These are phyloP conservation scores for Bipolaris victoriae DNA, from an alignment of 2,329 filamentous ascomycete species.

Conservation along the genomic window DNA sequence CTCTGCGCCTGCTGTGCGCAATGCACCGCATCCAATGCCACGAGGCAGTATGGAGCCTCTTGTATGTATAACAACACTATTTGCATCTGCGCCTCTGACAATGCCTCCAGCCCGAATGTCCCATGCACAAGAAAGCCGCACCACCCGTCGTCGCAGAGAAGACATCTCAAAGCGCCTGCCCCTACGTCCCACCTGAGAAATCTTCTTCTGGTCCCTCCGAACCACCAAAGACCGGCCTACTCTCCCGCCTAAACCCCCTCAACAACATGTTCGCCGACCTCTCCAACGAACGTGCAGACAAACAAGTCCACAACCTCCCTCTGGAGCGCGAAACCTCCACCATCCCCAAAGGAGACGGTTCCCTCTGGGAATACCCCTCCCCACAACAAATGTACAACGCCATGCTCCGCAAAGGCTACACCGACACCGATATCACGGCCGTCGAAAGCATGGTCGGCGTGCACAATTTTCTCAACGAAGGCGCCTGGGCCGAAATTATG, in stretches of 20 bases:
- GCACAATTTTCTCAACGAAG: constrained; percentile 98
- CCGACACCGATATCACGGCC: constrained; percentile 88
- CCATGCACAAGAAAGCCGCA: constrained; percentile 65
- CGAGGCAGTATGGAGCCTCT: constrained; percentile 60
- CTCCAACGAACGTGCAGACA: constrained; percentile 76
- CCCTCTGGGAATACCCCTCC: constrained; percentile 96
- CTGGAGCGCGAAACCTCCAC: constrained; percentile 83
- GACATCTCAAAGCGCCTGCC: constrained; percentile 57
- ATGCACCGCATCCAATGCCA: constrained; percentile 57
- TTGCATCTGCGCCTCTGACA: constrained; percentile 30
- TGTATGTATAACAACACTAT: constrained; percentile 47
- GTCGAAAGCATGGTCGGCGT: constrained; percentile 97
- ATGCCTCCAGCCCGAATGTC: constrained; percentile 65
- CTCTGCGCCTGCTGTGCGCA: constrained; percentile 46
- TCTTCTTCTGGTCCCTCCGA: constrained; percentile 38
- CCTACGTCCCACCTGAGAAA: constrained; percentile 51
- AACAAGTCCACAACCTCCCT: constrained; percentile 76
- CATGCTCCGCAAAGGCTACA: constrained; percentile 92
- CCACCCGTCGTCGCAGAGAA: constrained; percentile 39
- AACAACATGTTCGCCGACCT: constrained; percentile 96
- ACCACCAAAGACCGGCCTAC: constrained; percentile 56
- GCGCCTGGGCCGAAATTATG: constrained; percentile 93
- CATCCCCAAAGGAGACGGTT: constrained; percentile 81
- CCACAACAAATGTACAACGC: constrained; percentile 99
- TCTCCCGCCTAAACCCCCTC: constrained; percentile 75